A percentile compares a stretch with the other conserved stretches of the same genome.
phyloP scores from a whole-genome alignment of 2,329 filamentous ascomycete species.

The Aspergillus sp. region DNA sequence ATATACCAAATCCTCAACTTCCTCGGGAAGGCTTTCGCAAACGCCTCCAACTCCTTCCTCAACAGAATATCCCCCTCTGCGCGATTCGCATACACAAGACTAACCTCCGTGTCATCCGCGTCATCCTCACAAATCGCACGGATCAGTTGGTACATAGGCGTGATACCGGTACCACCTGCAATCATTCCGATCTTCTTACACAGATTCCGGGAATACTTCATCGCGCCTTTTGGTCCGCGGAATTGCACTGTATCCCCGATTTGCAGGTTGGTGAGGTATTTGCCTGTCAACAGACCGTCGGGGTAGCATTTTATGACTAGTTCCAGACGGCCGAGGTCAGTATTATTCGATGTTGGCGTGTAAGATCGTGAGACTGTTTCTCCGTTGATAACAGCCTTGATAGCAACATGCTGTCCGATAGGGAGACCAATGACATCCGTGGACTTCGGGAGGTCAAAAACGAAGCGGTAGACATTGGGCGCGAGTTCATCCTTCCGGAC shows the following conservation, averaged over 20 bases:
- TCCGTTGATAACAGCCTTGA: conserved; percentile 44
- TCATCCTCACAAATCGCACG: conserved; percentile 57
- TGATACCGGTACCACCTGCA: conserved; percentile 35
- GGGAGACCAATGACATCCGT: conserved; percentile 48
- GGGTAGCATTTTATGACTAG: conserved; percentile 32
- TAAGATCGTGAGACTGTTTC: conserved; percentile 47
- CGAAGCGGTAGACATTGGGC: conserved; percentile 35
- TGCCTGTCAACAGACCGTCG: conserved; percentile 26
- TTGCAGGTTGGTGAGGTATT: conserved; percentile 24
- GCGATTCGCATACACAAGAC: conserved; percentile 54
- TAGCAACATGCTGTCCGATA: conserved; percentile 52
- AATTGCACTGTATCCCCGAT: conserved; percentile 29
- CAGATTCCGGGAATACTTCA: conserved; percentile 24
- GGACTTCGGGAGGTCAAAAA: conserved; percentile 43
- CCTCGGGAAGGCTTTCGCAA: conserved; percentile 44
- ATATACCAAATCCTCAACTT: conserved; percentile 54
- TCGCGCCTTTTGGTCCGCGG: conserved; percentile 32
- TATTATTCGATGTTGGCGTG: conserved; percentile 39
- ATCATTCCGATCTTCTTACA: conserved; percentile 33
- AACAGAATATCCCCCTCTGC: conserved; percentile 56
- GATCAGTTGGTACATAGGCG: conserved; percentile 57
- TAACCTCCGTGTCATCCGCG: conserved; percentile 51
- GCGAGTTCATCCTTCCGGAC: conserved; percentile 17
- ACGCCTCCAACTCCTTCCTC: conserved; percentile 49
- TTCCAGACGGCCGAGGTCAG: conserved; percentile 27